Evolutionary conservation across 2,329 filamentous ascomycete species (phyloP), one percentile per base, ranked within the genome.

Genomic region (Aspergillus latus): DNA sequence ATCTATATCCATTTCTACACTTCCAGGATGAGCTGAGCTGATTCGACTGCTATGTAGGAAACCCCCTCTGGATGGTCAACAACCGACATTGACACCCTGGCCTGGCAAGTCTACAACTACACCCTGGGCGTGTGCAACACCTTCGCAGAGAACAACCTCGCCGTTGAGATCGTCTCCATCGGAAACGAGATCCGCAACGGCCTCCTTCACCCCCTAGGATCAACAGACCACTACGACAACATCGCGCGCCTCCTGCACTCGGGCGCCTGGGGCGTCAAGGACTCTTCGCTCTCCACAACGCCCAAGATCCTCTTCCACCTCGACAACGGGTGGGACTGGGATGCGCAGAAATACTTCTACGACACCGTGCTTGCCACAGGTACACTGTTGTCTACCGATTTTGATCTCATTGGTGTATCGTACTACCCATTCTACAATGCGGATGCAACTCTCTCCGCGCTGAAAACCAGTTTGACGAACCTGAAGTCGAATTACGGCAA

Each of bases 291-390:
- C 28, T 70, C 69, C 40, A 77, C 80, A 0, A 79, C 82, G 59
- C 85, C 87, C 1, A 82, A 86, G 67, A 88, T 90, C 70, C 85
- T 90, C 84, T 82, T 90, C 40, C 88, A 90, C 65, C 78, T 90
- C 3, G 87, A 90, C 69, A 87, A 89, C 65, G 88, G 88, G n/a
- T 91, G 87, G 85, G 80, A 87, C 60, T 88, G 83, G 84, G 76
- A 73, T 3, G 81, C 82, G 2, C 87, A 90, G 67, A 74, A 87
- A 59, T 86, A 80, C 75, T 89, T 83, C 71, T 90, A 89, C 72
- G 79, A 80, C 26, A 76, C 75, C 2, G 80, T 87, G 0, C 75
- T 88, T 0, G 76, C 68, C 6, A 72, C 75, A 26, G 85, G 82
- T 1, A 76, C 76, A 8, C 74, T 87, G 2, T 66, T 70, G 2